Evolutionary conservation across 495 filamentous ascomycete genomes (phyloP), one percentile per base, ranked within the genome.

Genomic region (Hypoxylon rickii): DNA sequence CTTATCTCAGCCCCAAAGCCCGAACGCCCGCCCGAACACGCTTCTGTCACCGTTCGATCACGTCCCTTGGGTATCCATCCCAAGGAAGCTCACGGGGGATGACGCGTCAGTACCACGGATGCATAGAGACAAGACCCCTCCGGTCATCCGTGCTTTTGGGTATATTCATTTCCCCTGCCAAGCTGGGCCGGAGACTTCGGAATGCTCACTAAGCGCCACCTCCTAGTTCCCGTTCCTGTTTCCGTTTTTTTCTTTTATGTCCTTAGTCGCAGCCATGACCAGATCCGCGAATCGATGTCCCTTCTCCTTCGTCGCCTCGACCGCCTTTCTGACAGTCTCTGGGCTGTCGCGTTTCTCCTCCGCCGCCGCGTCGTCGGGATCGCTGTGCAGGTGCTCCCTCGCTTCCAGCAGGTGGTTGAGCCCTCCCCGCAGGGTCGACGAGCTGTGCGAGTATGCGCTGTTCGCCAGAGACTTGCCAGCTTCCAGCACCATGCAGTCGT

Each of bases 401-500:
- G 20, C 36, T 19, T 62, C 55, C 2, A 55, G 21, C 3, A 49
- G 8, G 2, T 58, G 31, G 39, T 50, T 56, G 8, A 44, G 41
- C 11, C 46, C 51, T 20, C 45, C 53, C 7, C 33, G 44, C 0
- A 49, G 1, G 7, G 58, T 48, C 13, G 48, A 55, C 13, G 47
- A 58, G 22, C 46, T 21, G 6, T 38, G 56, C 2, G 47, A 32
- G 39, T 43, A 43, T 1, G 42, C 50, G 18, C 20, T 45, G 3
- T 36, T 33, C 26, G 55, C 44, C n/a, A 55, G 47, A 2, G 62
- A 60, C 29, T 58, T 61, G 2, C 58, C 53, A 15, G 63, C 59
- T n/a, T 64, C 66, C 6, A 66, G 2, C 11, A 69, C 61, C 66
- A 69, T 69, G 18, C 41, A 47, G 15, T 69, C 66, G 19, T 69